Base-by-base conservation (phyloP, 495 filamentous ascomycete species). In the Penicillium ochrochloron region DNA sequence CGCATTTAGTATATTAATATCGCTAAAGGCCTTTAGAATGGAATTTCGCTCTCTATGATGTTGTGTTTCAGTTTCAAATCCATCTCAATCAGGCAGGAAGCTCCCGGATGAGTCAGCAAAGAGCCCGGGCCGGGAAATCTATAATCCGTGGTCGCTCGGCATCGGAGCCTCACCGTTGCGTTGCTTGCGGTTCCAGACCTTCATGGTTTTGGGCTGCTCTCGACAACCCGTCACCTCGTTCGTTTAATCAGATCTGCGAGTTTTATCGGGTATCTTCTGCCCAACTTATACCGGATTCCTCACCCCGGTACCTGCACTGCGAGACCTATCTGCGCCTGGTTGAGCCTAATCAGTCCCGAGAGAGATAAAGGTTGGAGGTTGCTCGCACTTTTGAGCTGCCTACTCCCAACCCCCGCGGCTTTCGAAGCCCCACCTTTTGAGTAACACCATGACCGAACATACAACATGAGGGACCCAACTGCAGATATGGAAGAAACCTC, bases 401-500 rank as follows among this genome's bases (percentile, higher is more conserved):
- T 14, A 41, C 52, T 37, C 57, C 50, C 44, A 34, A 27, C 51
- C 61, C 48, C 66, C 60, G 60, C 60, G 52, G 23, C 59, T 37
- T 39, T 65, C 59, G 56, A 19, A 63, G 55, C 53, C 50, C 54
- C 62, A 34, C 51, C 48, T 37, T 46, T 65, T 39, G 41, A 59
- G 61, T 68, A 72, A 76, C 73, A 79, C 70, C n/a, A 82, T 77
- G 78, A 78, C 44, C 68, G 56, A 58, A 59, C 65, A 41, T 61
- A 67, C 70, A 76, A 67, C 64, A 82, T 79, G 78, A 80, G 74
- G 67, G 76, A 80, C 66, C 78, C 78, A 19, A 71, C 69, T 44
- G 63, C 72, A 64, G 70, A 73, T 42, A 82, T 80, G 76, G 78
- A 82, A 61, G 66, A 72, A 64, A 72, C 69, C 52, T 52, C 63